phyloP scores from a whole-genome alignment of 2,329 filamentous ascomycete genomes.

The Epichloe uncinata region DNA sequence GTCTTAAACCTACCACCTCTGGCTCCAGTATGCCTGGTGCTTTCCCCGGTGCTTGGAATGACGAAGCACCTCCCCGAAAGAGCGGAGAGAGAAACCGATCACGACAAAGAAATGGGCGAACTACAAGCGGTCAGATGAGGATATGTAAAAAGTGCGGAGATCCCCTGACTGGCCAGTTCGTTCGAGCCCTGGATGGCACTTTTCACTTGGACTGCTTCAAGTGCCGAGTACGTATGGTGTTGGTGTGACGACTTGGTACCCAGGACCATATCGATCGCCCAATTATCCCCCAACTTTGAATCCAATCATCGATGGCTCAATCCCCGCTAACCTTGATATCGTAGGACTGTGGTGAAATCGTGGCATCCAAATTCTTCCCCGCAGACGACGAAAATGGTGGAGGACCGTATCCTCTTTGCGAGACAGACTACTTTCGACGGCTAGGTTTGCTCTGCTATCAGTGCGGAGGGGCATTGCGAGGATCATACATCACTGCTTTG shows the following conservation, averaged over 20 bases:
- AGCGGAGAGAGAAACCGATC: constrained; percentile 47
- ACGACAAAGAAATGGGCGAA: constrained; percentile 38
- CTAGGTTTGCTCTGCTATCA: constrained; percentile 84
- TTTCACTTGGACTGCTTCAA: constrained; percentile 98
- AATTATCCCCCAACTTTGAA: not conserved
- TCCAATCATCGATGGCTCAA: no score
- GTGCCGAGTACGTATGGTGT: constrained; percentile 57
- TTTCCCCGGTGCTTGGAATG: constrained; percentile 18
- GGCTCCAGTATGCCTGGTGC: constrained; percentile 20
- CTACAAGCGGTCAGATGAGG: constrained; percentile 46
- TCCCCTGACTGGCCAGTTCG: constrained; percentile 85
- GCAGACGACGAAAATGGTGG: constrained; percentile 79
- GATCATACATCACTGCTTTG: constrained; percentile 94
- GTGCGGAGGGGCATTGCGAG: constrained; percentile 82
- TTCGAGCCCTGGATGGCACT: constrained; percentile 82
- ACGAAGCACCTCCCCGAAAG: constrained; percentile 30
- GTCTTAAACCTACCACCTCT: constrained; percentile 21
- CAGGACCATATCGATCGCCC: not conserved
- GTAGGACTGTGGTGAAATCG: constrained; percentile 92
- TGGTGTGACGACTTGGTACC: not conserved
- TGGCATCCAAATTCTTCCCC: constrained; percentile 97
- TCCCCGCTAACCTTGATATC: constrained; percentile 5
- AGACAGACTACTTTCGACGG: constrained; percentile 93
- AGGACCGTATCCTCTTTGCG: constrained; percentile 87
- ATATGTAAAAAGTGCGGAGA: constrained; percentile 81